Conservation (phyloP, 2,329 filamentous ascomycete genomes). For the Drechslerella dactyloides region DNA sequence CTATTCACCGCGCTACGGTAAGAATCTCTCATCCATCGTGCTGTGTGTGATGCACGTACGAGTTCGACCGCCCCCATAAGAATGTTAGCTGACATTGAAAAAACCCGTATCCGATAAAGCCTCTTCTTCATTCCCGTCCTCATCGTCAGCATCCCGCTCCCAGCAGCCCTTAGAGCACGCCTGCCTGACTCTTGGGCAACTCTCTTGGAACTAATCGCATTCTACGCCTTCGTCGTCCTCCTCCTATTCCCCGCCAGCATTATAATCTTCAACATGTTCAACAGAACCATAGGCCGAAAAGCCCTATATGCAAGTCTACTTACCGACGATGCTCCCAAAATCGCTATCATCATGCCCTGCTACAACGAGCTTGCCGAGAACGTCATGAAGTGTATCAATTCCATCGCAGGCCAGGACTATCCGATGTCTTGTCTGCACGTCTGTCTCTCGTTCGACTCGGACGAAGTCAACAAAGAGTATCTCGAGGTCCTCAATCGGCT, state of each 20-base stretch:
- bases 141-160: constrained; percentile 88
- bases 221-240: constrained; percentile 87
- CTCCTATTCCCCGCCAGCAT: constrained; percentile 90
- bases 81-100: neutral
- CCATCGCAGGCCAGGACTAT: constrained; percentile 91
- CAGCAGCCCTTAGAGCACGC: constrained; percentile 71
- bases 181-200: constrained; percentile 74
- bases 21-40: constrained; percentile 51
- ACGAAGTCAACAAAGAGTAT: constrained; percentile 85
- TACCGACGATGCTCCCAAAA: constrained; percentile 89
- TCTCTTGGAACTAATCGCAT: constrained; percentile 90
- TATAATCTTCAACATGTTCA: constrained; percentile 84
- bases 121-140: constrained; percentile 89
- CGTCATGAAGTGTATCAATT: constrained; percentile 84
- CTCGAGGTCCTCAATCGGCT: constrained; percentile 83
- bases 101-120: constrained; percentile 60
- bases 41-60: constrained; percentile 14
- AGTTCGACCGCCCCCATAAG: constrained; percentile 18
- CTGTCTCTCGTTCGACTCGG: constrained; percentile 93
- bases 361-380: constrained; percentile 89
- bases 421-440: constrained; percentile 90
- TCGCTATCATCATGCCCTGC: constrained; percentile 95
- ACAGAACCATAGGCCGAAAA: constrained; percentile 79
- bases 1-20: constrained; percentile 79
- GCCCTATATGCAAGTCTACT: constrained; percentile 83